Conservation (phyloP, 1,284 basidiomycete genomes). For the Puccinia sorghi region DNA sequence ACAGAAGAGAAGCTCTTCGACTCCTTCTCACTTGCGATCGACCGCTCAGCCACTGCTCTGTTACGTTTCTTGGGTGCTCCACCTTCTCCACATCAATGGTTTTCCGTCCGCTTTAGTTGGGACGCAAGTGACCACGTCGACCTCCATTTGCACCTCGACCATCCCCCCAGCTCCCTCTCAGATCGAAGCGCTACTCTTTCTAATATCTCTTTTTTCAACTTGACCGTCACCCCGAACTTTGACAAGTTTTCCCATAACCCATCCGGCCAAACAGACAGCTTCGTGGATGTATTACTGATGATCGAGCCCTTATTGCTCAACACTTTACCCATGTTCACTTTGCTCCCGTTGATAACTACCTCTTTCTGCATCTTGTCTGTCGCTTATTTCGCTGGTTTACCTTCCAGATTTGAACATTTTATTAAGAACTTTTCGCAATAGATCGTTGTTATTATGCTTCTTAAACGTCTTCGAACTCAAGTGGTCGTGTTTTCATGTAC, state of each 20-base stretch:
- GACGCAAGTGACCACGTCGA: constrained; percentile 5
- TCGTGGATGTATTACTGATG: neutral
- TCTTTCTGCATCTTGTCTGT: neutral
- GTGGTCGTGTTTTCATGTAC: neutral
- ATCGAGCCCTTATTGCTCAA: constrained; percentile 6
- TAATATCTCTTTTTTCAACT: neutral
- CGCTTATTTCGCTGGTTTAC: neutral
- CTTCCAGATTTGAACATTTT: constrained; percentile 9
- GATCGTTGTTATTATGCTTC: neutral
- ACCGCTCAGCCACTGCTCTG: neutral
- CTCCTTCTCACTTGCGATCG: neutral
- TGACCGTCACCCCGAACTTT: constrained; percentile 13
- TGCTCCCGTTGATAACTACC: neutral
- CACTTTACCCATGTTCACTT: constrained; percentile 3
- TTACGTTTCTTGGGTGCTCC: neutral
- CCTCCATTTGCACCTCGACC: constrained; percentile 6
- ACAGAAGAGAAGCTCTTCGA: neutral
- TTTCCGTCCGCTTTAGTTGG: constrained; percentile 12
- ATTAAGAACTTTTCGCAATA: neutral
- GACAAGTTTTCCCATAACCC: neutral
- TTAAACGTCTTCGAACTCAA: neutral
- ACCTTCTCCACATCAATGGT: neutral
- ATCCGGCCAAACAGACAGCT: neutral
- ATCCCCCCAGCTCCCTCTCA: neutral
- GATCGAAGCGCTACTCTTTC: neutral